Evolutionary conservation across 2,329 filamentous ascomycete genomes (phyloP).

Genomic region (Sclerotinia spermophila): DNA sequence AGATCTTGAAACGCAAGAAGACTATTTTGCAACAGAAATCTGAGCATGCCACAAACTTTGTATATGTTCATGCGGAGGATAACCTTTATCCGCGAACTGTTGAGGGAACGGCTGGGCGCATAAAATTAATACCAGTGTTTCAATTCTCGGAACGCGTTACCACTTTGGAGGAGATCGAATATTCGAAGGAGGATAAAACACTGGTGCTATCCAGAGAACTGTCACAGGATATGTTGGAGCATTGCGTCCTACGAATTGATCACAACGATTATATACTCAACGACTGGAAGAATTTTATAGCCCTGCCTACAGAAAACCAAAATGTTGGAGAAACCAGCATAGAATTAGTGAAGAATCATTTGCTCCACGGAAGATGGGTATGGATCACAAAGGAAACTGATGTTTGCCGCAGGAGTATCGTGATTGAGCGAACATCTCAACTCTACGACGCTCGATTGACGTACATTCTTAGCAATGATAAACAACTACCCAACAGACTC

Average conservation of each 20-base stretch:
- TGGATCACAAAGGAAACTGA: constrained; percentile 7
- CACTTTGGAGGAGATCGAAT: not conserved
- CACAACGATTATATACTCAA: constrained; percentile 8
- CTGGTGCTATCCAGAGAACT: not conserved
- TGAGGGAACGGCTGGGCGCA: not conserved
- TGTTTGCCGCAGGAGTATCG: constrained; percentile 1
- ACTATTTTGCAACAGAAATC: not conserved
- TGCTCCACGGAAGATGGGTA: constrained; percentile 11
- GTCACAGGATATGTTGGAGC: not conserved
- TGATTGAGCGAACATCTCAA: not conserved
- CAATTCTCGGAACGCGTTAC: constrained; percentile 1
- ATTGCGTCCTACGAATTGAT: not conserved
- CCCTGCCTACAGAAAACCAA: not conserved
- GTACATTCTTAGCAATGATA: not conserved
- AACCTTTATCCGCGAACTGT: not conserved
- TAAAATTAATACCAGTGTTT: not conserved
- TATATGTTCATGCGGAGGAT: not conserved
- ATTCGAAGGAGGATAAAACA: not conserved
- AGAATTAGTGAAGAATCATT: constrained; percentile 4
- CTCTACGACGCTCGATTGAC: constrained; percentile 3
- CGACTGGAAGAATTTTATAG: not conserved
- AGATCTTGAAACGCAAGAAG: not conserved
- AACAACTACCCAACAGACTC: not conserved
- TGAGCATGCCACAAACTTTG: not conserved
- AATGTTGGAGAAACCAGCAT: not conserved